A percentile compares a stretch with the other conserved stretches of the same genome.
phyloP scores from a whole-genome alignment of 2,329 filamentous ascomycete species.

The Seiridium unicorne region DNA sequence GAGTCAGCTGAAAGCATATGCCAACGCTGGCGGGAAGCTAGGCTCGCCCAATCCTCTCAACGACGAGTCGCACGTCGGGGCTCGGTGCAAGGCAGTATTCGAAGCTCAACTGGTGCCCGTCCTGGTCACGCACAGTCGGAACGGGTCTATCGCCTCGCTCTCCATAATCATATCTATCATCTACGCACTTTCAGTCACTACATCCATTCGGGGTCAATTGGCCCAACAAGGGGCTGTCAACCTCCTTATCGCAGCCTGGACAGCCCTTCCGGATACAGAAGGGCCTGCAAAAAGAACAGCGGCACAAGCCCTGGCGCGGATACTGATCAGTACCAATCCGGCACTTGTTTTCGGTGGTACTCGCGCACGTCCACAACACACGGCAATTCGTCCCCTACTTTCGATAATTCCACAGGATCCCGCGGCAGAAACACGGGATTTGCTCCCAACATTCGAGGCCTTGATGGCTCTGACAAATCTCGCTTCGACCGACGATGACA shows the following conservation, averaged over 20 bases:
- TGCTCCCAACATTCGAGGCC: conserved; percentile 86
- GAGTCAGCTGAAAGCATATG: conserved; percentile 89
- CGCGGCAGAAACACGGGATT: conserved; percentile 63
- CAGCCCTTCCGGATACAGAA: conserved; percentile 55
- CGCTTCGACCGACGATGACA: conserved; percentile 72
- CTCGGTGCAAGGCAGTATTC: conserved; percentile 75
- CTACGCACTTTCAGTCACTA: conserved; percentile 72
- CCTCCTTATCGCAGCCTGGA: conserved; percentile 72
- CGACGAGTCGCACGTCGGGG: conserved; percentile 71
- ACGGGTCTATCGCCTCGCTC: conserved; percentile 68
- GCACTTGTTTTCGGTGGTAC: conserved; percentile 78
- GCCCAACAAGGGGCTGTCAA: conserved; percentile 94
- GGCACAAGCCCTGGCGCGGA: conserved; percentile 78
- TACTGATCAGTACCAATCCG: conserved; percentile 85
- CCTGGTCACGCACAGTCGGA: conserved; percentile 73
- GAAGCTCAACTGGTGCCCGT: conserved; percentile 75
- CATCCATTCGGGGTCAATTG: conserved; percentile 72
- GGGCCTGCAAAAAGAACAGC: conserved; percentile 53
- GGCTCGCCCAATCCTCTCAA: conserved; percentile 65
- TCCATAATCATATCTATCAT: conserved; percentile 75
- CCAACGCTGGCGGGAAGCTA: conserved; percentile 74
- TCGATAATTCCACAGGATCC: conserved; percentile 70
- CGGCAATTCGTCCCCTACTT: conserved; percentile 79
- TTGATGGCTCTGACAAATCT: conserved; percentile 93
- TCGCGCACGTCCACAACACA: conserved; percentile 69